phyloP scores from a whole-genome alignment of 148 eudicot genomes.

The Rhododendron simsii region DNA sequence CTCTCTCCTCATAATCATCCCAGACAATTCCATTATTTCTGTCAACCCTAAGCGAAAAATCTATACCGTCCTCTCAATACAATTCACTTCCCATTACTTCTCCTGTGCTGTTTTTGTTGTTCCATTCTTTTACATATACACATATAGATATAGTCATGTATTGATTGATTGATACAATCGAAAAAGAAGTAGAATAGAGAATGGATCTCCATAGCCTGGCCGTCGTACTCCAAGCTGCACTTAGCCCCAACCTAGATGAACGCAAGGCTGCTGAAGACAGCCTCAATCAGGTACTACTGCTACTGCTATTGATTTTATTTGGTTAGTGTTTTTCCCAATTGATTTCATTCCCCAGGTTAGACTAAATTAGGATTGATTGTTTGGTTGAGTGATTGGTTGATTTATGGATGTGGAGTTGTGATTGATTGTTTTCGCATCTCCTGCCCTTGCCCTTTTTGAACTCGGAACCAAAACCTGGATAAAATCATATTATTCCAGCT shows the following conservation, averaged over 20 bases:
- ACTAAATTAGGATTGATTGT: neutral
- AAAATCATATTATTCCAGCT: neutral
- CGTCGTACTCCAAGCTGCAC: slow-evolving; percentile 79
- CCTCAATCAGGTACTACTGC: slow-evolving; percentile 66
- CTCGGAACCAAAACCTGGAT: neutral
- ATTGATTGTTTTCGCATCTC: neutral
- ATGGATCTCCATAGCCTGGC: slow-evolving; percentile 90
- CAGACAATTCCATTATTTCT: neutral
- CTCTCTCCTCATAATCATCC: neutral
- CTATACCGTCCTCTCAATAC: neutral
- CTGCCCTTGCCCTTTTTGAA: neutral
- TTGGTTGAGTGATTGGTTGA: neutral
- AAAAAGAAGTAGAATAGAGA: neutral
- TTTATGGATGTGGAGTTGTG: neutral
- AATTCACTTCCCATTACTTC: neutral
- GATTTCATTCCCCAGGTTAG: neutral
- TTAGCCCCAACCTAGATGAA: slow-evolving; percentile 87
- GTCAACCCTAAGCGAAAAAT: slow-evolving; percentile 15
- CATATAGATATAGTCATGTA: neutral
- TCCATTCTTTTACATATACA: neutral
- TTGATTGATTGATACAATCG: neutral
- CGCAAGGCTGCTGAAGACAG: slow-evolving; percentile 93
- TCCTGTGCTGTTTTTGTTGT: neutral
- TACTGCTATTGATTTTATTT: neutral
- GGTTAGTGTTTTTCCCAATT: neutral